phyloP scores from a whole-genome alignment of 2,329 filamentous ascomycete genomes.

The Cladosporium sp. region DNA sequence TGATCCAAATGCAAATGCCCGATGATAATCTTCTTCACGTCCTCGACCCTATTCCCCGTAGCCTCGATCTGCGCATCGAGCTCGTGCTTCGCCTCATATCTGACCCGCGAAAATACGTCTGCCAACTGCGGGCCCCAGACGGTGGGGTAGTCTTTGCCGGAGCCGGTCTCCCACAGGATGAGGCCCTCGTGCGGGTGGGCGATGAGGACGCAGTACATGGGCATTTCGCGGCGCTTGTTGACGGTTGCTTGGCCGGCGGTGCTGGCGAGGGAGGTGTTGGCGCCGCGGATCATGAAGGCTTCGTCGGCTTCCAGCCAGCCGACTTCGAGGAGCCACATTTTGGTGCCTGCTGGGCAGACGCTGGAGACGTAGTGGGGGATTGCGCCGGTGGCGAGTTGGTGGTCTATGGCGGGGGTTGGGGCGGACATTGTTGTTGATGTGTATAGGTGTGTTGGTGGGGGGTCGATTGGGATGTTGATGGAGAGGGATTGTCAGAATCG shows the following conservation, averaged over 20 bases:
- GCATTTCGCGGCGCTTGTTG: conserved; percentile 47
- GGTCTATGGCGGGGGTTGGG: conserved; percentile 31
- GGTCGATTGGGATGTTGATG: too few relatives aligned
- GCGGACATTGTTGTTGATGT: conserved; percentile 17
- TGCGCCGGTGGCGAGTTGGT: conserved; percentile 36
- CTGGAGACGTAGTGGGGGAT: conserved; percentile 38
- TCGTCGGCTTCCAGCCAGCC: conserved; percentile 52
- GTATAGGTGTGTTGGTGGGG: neutral
- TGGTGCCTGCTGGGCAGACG: conserved; percentile 49
- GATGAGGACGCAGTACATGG: conserved; percentile 48
- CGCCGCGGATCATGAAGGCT: conserved; percentile 48
- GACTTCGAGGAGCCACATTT: conserved; percentile 49
- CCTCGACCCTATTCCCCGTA: conserved; percentile 39
- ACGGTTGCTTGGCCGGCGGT: conserved; percentile 40
- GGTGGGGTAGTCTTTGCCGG: conserved; percentile 45
- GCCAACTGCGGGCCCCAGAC: conserved; percentile 40
- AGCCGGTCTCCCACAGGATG: conserved; percentile 52
- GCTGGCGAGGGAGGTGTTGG: conserved; percentile 42
- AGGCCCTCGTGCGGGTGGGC: conserved; percentile 48
- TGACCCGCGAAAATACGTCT: too few relatives aligned
- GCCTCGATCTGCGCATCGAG: conserved; percentile 39
- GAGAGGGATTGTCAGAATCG: neutral
- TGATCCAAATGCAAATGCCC: conserved; percentile 42
- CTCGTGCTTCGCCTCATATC: conserved; percentile 40
- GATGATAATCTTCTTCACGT: conserved; percentile 42